Percentiles rank a stretch among this genome's conserved stretches.
phyloP scores from a whole-genome alignment of 345 rosid genomes.

The Kandelia obovata region DNA sequence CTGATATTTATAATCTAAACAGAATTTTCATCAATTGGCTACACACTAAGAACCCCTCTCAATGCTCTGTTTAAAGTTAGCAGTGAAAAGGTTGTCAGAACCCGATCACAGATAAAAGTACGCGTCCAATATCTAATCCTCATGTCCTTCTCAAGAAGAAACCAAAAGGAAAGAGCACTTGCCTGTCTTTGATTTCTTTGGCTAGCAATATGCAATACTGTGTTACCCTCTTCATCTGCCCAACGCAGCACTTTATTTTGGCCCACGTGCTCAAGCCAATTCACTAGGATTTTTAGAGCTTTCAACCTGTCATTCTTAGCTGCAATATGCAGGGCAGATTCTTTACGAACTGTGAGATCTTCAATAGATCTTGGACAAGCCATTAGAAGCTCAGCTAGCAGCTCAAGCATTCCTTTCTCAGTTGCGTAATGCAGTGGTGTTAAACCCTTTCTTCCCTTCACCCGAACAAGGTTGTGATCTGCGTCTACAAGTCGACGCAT shows the following conservation, averaged over 20 bases:
- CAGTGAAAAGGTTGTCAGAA: too few species aligned
- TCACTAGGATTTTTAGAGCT: constrained; percentile 8
- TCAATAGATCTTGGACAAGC: constrained; percentile 23
- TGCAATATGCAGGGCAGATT: constrained; percentile 29
- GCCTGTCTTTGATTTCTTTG: constrained; percentile 21
- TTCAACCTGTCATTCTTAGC: constrained; percentile 3
- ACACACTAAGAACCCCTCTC: too few species aligned
- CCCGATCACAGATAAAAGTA: too few species aligned
- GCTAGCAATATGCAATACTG: constrained; percentile 34
- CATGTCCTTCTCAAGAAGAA: not conserved
- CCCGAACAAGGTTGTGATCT: constrained; percentile 18
- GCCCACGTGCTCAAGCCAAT: not conserved
- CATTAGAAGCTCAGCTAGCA: not conserved
- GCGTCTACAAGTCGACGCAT: constrained; percentile 2
- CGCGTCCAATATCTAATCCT: not conserved
- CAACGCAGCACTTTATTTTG: constrained; percentile 26
- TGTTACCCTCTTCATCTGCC: constrained; percentile 42
- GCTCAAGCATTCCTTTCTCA: not conserved
- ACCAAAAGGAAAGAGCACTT: not conserved
- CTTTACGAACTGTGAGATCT: constrained; percentile 21
- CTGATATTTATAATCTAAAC: too few species aligned
- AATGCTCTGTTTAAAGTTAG: too few species aligned
- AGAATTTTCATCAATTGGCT: too few species aligned
- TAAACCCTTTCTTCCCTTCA: constrained; percentile 20
- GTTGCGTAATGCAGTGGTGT: constrained; percentile 19